These are phyloP conservation scores for Cucurbita moschata DNA, from an alignment of 306 rosid species.

Conservation along the genomic window DNA sequence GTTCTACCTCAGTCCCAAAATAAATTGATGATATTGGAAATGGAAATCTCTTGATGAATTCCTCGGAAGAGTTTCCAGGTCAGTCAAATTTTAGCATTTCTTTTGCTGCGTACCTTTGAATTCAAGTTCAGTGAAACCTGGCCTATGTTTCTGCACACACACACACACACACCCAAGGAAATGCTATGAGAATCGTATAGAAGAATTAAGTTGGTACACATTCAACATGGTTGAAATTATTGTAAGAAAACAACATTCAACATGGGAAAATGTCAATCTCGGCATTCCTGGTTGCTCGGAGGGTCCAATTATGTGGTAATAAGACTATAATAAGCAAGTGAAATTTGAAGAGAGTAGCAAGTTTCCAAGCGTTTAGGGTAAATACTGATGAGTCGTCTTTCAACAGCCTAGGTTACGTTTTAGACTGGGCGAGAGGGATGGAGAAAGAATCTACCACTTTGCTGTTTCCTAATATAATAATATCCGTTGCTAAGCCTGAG, in stretches of 20 bases:
- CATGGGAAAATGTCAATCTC: background rate
- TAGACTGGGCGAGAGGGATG: background rate
- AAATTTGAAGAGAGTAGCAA: background rate
- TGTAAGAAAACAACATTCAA: no score
- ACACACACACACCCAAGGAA: background rate
- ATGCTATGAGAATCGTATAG: background rate
- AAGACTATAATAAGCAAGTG: background rate
- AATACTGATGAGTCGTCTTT: no score
- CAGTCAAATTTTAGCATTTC: background rate
- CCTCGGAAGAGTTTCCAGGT: background rate
- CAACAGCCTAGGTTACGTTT: no score
- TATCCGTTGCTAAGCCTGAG: background rate
- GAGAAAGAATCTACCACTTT: background rate
- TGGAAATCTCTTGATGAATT: background rate
- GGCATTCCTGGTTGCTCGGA: no score
- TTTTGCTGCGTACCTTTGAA: background rate
- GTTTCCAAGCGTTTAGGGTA: background rate
- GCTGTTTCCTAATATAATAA: background rate
- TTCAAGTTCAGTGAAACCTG: background rate
- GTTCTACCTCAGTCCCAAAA: constrained; percentile 54
- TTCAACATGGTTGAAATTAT: background rate
- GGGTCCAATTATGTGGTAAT: background rate
- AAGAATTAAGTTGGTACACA: background rate
- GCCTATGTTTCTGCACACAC: background rate
- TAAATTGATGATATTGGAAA: constrained; percentile 18